Conservation (phyloP, 495 filamentous ascomycete species). For the Penicillium cinerascens region DNA sequence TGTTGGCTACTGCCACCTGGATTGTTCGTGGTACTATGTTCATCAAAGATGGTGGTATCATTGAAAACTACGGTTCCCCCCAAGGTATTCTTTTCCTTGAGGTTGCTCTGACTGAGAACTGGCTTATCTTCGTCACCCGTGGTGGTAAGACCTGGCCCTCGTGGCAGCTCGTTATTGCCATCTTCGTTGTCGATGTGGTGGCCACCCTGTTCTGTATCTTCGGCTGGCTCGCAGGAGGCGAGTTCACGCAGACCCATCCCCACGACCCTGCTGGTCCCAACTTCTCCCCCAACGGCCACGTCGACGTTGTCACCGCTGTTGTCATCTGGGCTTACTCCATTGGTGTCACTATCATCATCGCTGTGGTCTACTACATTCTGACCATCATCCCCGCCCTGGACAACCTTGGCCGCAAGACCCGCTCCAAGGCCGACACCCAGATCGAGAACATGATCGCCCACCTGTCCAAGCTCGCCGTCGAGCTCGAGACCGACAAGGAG, state of each 20-base stretch:
- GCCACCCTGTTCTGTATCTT: conserved; percentile 71
- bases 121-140: conserved; percentile 77
- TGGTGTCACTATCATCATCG: conserved; percentile 72
- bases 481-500: conserved; percentile 58
- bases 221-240: conserved; percentile 65
- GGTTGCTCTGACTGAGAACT: conserved; percentile 72
- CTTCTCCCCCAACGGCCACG: conserved; percentile 58
- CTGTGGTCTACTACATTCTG: conserved; percentile 73
- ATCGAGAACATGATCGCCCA: conserved; percentile 79
- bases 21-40: conserved; percentile 64
- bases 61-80: conserved; percentile 68
- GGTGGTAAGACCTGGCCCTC: conserved; percentile 68
- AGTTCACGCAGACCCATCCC: conserved; percentile 43
- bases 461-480: conserved; percentile 70
- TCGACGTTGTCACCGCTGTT: conserved; percentile 73
- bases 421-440: conserved; percentile 66
- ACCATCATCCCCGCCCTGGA: conserved; percentile 64
- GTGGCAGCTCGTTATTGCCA: conserved; percentile 69
- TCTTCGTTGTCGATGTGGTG: conserved; percentile 66
- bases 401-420: conserved; percentile 77
- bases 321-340: conserved; percentile 77
- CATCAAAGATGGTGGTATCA: conserved; percentile 65
- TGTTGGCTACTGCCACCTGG: conserved; percentile 67
- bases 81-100: conserved; percentile 74
- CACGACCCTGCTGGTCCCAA: conserved; percentile 28